A percentile compares a stretch with the other conserved stretches of the same genome.
These are phyloP conservation scores for Talaromyces rugulosus DNA, from an alignment of 2,329 filamentous ascomycete species.

Conservation along the genomic window DNA sequence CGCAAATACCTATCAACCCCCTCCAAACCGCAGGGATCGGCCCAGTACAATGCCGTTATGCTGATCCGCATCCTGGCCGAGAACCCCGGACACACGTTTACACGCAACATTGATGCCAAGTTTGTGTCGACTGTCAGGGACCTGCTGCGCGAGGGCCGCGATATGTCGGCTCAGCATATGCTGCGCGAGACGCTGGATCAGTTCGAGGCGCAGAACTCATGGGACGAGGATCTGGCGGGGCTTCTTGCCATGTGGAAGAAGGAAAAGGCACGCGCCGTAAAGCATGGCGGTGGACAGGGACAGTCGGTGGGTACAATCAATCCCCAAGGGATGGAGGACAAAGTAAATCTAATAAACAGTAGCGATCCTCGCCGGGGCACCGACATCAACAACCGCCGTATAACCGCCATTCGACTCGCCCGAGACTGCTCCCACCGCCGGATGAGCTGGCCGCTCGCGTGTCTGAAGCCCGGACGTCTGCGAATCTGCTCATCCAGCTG, in stretches of 20 bases:
- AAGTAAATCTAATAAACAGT: background rate
- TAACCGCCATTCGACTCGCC: slow-evolving; percentile 19
- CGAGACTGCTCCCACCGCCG: slow-evolving; percentile 59
- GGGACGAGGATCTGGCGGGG: slow-evolving; percentile 68
- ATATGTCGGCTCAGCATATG: slow-evolving; percentile 77
- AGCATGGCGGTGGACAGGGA: slow-evolving; percentile 17
- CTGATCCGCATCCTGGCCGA: slow-evolving; percentile 85
- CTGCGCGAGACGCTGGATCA: slow-evolving; percentile 80
- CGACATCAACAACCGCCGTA: background rate
- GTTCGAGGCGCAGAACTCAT: slow-evolving; percentile 66
- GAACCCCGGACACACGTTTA: slow-evolving; percentile 87
- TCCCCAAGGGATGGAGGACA: background rate
- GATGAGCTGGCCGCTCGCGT: slow-evolving; percentile 76
- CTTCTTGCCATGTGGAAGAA: slow-evolving; percentile 84
- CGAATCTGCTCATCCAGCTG: slow-evolving; percentile 86
- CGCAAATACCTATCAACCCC: slow-evolving; percentile 77
- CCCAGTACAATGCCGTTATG: slow-evolving; percentile 97
- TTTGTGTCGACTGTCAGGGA: slow-evolving; percentile 75
- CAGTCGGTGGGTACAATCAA: slow-evolving; percentile 20
- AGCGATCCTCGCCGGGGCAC: slow-evolving; percentile 17
- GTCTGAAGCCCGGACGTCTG: slow-evolving; percentile 85
- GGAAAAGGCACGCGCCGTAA: slow-evolving; percentile 67
- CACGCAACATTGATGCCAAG: slow-evolving; percentile 80
- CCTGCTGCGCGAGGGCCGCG: slow-evolving; percentile 65
- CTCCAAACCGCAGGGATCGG: slow-evolving; percentile 59